Conservation (phyloP, 2,329 filamentous ascomycete species). For the Chrysoporthe cubensis region DNA sequence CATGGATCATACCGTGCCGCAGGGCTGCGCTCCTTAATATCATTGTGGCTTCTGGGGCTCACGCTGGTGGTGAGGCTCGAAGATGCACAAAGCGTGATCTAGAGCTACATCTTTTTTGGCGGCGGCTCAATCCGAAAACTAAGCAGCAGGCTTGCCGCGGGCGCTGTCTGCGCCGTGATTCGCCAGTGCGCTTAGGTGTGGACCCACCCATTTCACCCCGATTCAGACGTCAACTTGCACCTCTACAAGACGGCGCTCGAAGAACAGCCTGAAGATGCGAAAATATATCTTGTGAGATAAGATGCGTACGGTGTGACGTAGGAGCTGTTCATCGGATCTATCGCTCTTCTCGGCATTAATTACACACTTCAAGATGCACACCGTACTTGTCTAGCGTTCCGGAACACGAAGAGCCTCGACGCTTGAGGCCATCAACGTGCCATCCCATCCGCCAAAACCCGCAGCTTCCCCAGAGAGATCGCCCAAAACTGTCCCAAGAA, state of each 20-base stretch:
- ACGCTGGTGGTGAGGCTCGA: constrained; percentile 25
- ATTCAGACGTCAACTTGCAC: background rate
- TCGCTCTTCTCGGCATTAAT: background rate
- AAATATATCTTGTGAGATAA: too few relatives aligned
- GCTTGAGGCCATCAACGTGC: background rate
- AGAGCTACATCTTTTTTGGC: constrained; percentile 11
- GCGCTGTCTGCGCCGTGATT: background rate
- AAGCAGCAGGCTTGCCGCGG: constrained; percentile 5
- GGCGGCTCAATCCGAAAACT: constrained; percentile 7
- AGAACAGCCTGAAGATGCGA: background rate
- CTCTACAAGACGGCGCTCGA: background rate
- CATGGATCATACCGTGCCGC: constrained; percentile 54
- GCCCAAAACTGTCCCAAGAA: too few relatives aligned
- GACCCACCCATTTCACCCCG: background rate
- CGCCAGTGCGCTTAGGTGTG: constrained; percentile 6
- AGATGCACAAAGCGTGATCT: constrained; percentile 12
- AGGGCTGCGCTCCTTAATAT: constrained; percentile 58
- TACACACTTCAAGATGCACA: background rate
- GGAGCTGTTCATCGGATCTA: background rate
- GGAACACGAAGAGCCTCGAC: background rate
- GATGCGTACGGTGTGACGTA: background rate
- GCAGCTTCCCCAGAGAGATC: background rate
- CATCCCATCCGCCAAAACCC: background rate
- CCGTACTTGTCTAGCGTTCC: background rate
- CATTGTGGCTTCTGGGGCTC: constrained; percentile 47